Percentiles rank a stretch among this genome's conserved stretches.
Conservation (phyloP, 805 yeast genomes). For the Wickerhamiella kurtzmanii region DNA sequence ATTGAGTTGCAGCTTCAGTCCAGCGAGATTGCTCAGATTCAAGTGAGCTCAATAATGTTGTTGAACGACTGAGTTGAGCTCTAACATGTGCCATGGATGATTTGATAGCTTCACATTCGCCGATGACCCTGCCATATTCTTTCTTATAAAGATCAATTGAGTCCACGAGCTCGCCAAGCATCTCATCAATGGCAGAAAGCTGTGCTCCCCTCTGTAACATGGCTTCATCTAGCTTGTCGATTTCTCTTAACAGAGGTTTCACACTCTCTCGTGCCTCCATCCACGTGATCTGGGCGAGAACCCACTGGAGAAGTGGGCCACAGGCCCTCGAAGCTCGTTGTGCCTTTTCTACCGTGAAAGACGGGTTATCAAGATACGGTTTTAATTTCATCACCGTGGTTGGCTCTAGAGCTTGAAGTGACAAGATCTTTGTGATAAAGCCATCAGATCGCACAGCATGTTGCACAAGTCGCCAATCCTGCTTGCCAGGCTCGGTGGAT, state of each 20-base stretch:
- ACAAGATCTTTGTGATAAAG: conserved; percentile 70
- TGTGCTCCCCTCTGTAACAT: conserved; percentile 34
- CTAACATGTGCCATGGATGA: conserved; percentile 53
- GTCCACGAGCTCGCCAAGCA: conserved; percentile 60
- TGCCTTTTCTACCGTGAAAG: conserved; percentile 58
- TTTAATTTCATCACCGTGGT: conserved; percentile 47
- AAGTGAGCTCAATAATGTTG: conserved; percentile 46
- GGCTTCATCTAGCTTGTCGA: conserved; percentile 42
- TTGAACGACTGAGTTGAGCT: conserved; percentile 47
- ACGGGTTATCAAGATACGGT: conserved; percentile 45
- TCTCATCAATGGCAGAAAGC: conserved; percentile 60
- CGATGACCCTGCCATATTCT: conserved; percentile 56
- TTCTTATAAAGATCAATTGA: conserved; percentile 57
- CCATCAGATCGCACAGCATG: conserved; percentile 70
- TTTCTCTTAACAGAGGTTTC: conserved; percentile 62
- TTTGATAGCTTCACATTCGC: conserved; percentile 67
- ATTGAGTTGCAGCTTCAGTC: conserved; percentile 44
- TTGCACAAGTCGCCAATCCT: conserved; percentile 47
- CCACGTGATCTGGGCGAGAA: conserved; percentile 73
- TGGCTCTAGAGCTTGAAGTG: conserved; percentile 51
- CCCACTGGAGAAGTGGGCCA: conserved; percentile 86
- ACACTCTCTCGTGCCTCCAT: conserved; percentile 55
- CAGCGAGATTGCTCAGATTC: conserved; percentile 61
- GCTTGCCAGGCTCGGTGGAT: conserved; percentile 43
- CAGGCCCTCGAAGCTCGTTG: conserved; percentile 89